Evolutionary conservation across 2,329 filamentous ascomycete species (phyloP).

Genomic region (Sporothrix luriei): DNA sequence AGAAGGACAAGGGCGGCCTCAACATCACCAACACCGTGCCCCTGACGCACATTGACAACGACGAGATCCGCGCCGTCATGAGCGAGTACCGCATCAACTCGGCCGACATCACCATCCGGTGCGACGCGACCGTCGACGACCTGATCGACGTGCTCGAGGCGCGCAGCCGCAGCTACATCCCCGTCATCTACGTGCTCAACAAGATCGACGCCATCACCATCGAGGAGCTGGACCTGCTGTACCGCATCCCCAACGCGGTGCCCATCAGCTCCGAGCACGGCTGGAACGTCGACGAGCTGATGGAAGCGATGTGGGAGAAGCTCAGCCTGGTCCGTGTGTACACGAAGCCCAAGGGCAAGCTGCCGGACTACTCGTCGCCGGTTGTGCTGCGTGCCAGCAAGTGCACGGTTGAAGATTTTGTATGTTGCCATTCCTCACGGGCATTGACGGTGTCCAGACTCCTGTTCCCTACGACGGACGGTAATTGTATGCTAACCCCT

Average conservation of each 20-base stretch:
- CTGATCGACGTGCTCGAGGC: slow-evolving; percentile 95
- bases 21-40: slow-evolving; percentile 95
- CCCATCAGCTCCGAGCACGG: slow-evolving; percentile 97
- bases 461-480: too few relatives aligned
- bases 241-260: slow-evolving; percentile 94
- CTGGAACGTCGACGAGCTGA: slow-evolving; percentile 95
- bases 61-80: slow-evolving; percentile 98
- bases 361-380: slow-evolving; percentile 88
- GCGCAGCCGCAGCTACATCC: slow-evolving; percentile 92
- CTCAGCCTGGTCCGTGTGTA: slow-evolving; percentile 89
- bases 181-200: slow-evolving; percentile 98
- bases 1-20: slow-evolving; percentile 98
- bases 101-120: slow-evolving; percentile 95
- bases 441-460: too few relatives aligned
- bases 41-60: slow-evolving; percentile 86
- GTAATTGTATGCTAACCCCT: neutral
- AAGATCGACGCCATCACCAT: slow-evolving; percentile 99
- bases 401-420: slow-evolving; percentile 95
- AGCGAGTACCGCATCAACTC: slow-evolving; percentile 95
- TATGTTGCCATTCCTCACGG: slow-evolving; percentile 54
- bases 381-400: slow-evolving; percentile 82
- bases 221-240: slow-evolving; percentile 92
- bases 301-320: slow-evolving; percentile 98
- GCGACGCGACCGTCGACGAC: slow-evolving; percentile 96
- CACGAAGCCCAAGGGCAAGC: slow-evolving; percentile 94